These are phyloP conservation scores for Ascochyta pisi DNA, from an alignment of 2,329 filamentous ascomycete species.

Conservation along the genomic window DNA sequence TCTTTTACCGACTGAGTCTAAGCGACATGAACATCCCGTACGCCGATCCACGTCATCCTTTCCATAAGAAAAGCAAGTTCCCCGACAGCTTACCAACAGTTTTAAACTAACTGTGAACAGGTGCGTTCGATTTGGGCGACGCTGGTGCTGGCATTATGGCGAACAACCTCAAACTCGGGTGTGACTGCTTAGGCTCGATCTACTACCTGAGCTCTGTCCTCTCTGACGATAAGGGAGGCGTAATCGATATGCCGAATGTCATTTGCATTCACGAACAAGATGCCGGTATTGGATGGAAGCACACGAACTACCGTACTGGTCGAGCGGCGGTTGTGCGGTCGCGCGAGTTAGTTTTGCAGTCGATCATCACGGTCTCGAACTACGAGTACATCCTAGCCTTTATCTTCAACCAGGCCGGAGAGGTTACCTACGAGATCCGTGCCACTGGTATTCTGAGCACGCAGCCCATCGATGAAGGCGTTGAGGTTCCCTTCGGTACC, in stretches of 20 bases:
- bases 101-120: slow-evolving; percentile 21
- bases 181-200: slow-evolving; percentile 74
- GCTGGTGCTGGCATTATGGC: slow-evolving; percentile 70
- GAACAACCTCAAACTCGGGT: slow-evolving; percentile 73
- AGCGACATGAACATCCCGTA: slow-evolving; percentile 72
- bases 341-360: slow-evolving; percentile 71
- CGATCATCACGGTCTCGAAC: slow-evolving; percentile 74
- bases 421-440: slow-evolving; percentile 70
- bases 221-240: slow-evolving; percentile 65
- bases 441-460: slow-evolving; percentile 73
- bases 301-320: slow-evolving; percentile 73
- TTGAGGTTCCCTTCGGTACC: slow-evolving; percentile 71
- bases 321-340: slow-evolving; percentile 68
- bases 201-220: slow-evolving; percentile 69
- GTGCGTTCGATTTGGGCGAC: slow-evolving; percentile 74
- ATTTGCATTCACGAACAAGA: slow-evolving; percentile 76
- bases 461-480: slow-evolving; percentile 69
- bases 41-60: slow-evolving; percentile 70
- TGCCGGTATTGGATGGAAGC: slow-evolving; percentile 72
- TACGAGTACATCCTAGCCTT: slow-evolving; percentile 78
- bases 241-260: slow-evolving; percentile 68
- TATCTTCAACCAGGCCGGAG: slow-evolving; percentile 74
- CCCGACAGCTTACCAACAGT: too few species aligned
- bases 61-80: slow-evolving; percentile 63
- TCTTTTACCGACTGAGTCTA: slow-evolving; percentile 71